Evolutionary conservation across 208 protist genomes (phyloP).

Genomic region (Crithidia sp.): DNA sequence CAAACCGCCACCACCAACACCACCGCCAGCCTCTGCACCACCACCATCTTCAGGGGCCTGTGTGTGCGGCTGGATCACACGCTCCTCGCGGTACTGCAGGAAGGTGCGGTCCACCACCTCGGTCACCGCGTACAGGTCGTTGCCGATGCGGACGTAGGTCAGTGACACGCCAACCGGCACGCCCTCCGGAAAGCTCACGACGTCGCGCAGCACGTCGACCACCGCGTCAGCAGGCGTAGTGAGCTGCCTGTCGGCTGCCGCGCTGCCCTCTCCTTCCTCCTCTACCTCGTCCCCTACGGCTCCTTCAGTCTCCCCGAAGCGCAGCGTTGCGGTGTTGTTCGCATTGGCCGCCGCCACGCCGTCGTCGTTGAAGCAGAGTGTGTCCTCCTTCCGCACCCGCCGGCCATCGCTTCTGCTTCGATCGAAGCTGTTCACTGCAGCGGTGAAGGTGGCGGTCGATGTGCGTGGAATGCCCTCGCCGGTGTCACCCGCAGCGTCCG

Average conservation of each 20-base stretch:
- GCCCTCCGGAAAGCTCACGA: conserved; percentile 41
- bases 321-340: not conserved
- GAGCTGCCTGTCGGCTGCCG: not conserved
- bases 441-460: not conserved
- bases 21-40: conserved; percentile 5
- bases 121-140: conserved; percentile 69
- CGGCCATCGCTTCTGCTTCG: not conserved
- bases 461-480: not conserved
- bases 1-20: not conserved
- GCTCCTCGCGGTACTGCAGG: conserved; percentile 72
- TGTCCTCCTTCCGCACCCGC: not conserved
- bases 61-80: conserved; percentile 30
- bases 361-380: conserved; percentile 10
- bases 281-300: not conserved
- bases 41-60: not conserved
- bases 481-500: not conserved
- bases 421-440: conserved; percentile 1
- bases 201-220: conserved; percentile 31
- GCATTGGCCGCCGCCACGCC: too few relatives aligned
- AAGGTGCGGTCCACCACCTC: conserved; percentile 73
- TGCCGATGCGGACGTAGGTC: conserved; percentile 65
- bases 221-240: conserved; percentile 8
- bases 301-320: too few relatives aligned
- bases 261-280: not conserved
- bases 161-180: conserved; percentile 52